Base-by-base conservation (phyloP, 805 yeast species). In the Monosporozyma aquatica region DNA sequence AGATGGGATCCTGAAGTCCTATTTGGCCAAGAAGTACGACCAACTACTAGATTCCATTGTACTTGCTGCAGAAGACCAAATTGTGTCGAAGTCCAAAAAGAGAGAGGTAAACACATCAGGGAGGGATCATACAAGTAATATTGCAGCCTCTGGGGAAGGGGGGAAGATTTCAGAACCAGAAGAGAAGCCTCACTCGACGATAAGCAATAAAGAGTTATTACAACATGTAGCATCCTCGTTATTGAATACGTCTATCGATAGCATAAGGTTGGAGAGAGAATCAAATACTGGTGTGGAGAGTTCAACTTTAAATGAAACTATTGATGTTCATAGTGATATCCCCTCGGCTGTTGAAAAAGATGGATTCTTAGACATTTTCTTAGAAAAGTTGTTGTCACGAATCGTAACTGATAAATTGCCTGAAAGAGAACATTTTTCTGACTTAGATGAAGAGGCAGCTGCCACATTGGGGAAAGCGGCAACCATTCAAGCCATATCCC, bases 301-400 rank as follows among this genome's bases (percentile, higher is more conserved):
- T 9, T 14, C 28, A 6, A 9, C n/a, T n/a, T n/a, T n/a, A n/a
- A n/a, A n/a, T n/a, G n/a, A n/a, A n/a, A n/a, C n/a, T n/a, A n/a
- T n/a, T n/a, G n/a, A n/a, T n/a, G n/a, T n/a, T n/a, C n/a, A 55
- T 54, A 13, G 62, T 55, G 24, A 54, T 53, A 41, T 54, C 56
- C 14, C 18, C 7, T 13, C n/a, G 13, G 20, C 3, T 8, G 17
- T n/a, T 6, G 58, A 45, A 5, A 9, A 51, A n/a, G 65, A 62
- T 15, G 83, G 78, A 52, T 80, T 80, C 53, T 64, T 76, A 43
- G 87, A 80, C 54, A 62, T 68, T 24, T 62, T 80, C 39, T 61
- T 80, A 43, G 82, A 76, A 48, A 70, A 68, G 49, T 51, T 80
- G 39, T 54, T 80, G 11, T 59, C 68, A n/a, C 70, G 70, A 46